Evolutionary conservation across 2,329 filamentous ascomycete genomes (phyloP).

Genomic region (Penicillium psychrosexuale): DNA sequence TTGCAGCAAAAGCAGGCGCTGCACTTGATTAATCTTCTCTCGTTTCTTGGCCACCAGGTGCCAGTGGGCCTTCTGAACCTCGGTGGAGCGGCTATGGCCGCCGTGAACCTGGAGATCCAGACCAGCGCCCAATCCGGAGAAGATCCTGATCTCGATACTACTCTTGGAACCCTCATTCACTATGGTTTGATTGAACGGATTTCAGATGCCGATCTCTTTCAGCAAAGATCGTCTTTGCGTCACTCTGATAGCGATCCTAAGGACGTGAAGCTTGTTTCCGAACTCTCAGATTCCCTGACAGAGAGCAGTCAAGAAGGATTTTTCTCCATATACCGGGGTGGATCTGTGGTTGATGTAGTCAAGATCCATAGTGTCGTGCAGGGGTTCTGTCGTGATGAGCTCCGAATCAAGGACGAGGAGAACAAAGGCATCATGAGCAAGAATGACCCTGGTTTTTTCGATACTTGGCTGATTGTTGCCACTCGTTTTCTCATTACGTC

Average conservation of each 20-base stretch:
- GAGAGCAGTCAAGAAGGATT: conserved; percentile 37
- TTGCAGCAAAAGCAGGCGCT: conserved; percentile 52
- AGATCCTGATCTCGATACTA: conserved; percentile 44
- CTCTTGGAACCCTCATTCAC: conserved; percentile 45
- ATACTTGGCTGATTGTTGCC: conserved; percentile 45
- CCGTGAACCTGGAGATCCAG: conserved; percentile 37
- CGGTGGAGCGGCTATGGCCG: conserved; percentile 43
- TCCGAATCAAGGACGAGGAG: conserved; percentile 39
- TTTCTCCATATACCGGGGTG: conserved; percentile 30
- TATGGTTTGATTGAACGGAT: conserved; percentile 47
- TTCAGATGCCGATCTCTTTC: conserved; percentile 32
- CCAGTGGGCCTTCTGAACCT: conserved; percentile 64
- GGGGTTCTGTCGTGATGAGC: conserved; percentile 47
- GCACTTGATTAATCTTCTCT: conserved; percentile 63
- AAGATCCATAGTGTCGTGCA: conserved; percentile 51
- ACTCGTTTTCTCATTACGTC: conserved; percentile 43
- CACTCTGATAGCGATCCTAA: conserved; percentile 22
- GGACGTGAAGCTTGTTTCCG: conserved; percentile 25
- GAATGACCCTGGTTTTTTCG: conserved; percentile 36
- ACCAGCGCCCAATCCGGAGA: conserved; percentile 36
- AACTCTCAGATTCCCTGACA: conserved; percentile 34
- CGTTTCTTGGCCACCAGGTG: conserved; percentile 63
- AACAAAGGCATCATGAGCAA: conserved; percentile 13
- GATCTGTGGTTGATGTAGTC: conserved; percentile 42
- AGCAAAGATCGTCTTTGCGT: conserved; percentile 7